Evolutionary conservation across 208 protist genomes (phyloP), one percentile per base, ranked within the genome.

Genomic region (Naegleria fowleri): DNA sequence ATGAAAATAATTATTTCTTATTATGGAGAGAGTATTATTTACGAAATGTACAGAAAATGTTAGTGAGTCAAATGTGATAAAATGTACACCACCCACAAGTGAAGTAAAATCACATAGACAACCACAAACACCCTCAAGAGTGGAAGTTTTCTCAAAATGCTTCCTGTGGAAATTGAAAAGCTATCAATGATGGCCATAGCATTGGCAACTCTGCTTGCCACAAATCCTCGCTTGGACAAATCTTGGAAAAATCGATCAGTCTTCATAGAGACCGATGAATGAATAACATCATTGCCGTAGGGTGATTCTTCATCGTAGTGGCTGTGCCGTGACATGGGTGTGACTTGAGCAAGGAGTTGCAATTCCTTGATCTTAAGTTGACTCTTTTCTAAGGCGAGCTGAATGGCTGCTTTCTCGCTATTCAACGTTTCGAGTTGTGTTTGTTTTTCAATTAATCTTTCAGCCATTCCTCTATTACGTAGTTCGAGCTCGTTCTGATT

Each of bases 371-470:
- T 67, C 25, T 40, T 89, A 25, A 55, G 48, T 1, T 89, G 39
- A 29, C 6, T 19, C 59, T 89, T 89, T 38, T 89, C 86, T 22
- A 89, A 67, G 16, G 55, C 48, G 5, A 89, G n/a, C 4, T 38
- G 33, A 5, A 89, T 33, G 51, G 86, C 86, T 29, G 86, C 41
- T 67, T 67, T 89, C 59, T 89, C 86, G 41, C n/a, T 41, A 19
- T 67, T 89, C 59, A 89, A 38, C 29, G 86, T 89, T 67, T 89
- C 86, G 5, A 89, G 33, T 25, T 89, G 86, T 16, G 86, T 38
- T 40, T 89, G 86, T 89, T 89, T 89, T 29, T 89, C 86, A 29
- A 89, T 89, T 13, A 89, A 29, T 67, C n/a, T 39, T 67, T 89
- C 86, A 41, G 86, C 48, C 86, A 89, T 55, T 7, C 33, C 86